Evolutionary conservation across 164 flowering plant genomes (phyloP).

Genomic region (Euptelea pleiosperma): DNA sequence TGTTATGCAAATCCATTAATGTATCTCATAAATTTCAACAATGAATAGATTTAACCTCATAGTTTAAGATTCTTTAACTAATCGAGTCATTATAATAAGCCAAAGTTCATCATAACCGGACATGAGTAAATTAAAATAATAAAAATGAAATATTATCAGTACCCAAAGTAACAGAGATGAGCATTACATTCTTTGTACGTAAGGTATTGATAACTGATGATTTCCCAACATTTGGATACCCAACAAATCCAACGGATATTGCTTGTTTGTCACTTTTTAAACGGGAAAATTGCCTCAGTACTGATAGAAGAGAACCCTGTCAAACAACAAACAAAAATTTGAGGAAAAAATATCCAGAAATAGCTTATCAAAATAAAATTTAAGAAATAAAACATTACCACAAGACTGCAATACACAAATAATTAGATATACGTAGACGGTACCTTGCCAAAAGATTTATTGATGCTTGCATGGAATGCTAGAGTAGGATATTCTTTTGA

Average conservation of each 20-base stretch:
- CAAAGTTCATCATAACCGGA: no score
- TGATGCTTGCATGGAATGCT: conserved; percentile 97
- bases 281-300: conserved; percentile 91
- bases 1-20: no score
- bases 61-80: no score
- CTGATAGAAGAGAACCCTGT: conserved; percentile 91
- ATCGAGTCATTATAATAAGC: no score
- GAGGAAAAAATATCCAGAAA: neutral
- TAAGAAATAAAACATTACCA: neutral
- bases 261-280: conserved; percentile 96
- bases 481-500: conserved; percentile 91
- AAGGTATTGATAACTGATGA: conserved; percentile 97
- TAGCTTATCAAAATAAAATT: neutral
- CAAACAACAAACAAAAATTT: conserved; percentile 6
- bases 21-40: no score
- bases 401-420: neutral
- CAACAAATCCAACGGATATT: conserved; percentile 96
- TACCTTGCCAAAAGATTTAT: conserved; percentile 99
- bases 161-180: neutral
- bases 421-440: neutral
- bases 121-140: neutral
- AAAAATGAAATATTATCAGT: neutral
- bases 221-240: conserved; percentile 99
- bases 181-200: conserved; percentile 85
- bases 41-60: no score